Base-by-base conservation (phyloP, 148 eudicot genomes). In the Silene uniflora region DNA sequence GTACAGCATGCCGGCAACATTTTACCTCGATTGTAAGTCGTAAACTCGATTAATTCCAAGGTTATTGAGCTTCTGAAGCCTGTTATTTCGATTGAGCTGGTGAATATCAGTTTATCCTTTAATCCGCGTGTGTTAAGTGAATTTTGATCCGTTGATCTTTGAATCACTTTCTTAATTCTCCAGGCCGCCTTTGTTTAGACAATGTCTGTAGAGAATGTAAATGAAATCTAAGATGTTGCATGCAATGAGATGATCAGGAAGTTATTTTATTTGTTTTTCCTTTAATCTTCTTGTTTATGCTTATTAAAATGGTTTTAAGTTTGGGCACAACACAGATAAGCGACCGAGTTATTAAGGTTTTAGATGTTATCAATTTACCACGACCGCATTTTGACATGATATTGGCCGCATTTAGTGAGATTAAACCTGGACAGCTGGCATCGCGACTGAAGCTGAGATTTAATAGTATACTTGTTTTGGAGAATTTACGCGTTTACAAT, bases 1-100 rank as follows among this genome's bases (percentile, higher is more conserved):
- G 98, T 92, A 75, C 98, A 95, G 86, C 97, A 95, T 46, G 98
- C 97, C 17, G 97, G 98, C 79, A 95, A 95, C 86, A 92, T 95
- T 12, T 90, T 95, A 80, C 98, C 98, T 32, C 83, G 98, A 86
- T 63, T 92, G 98, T 95, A 84, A 90, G 98, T 82, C 47, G 16
- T 60, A 25, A 73, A 29, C 25, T 61, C 10, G 27, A 52, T 60
- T 42, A 17, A 22, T 18, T 76, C 10, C 42, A 54, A 44, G 7
- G 46, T 62, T 71, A 10, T 11, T 77, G 5, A 46, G 24, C 9
- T 70, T 25, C 1, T 14, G 5, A 5, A 21, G 64, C 14, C 55
- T 67, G 2, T 10, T 0, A 2, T 69, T 25, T 8, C 23, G 7
- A 9, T 29, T 18, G 10, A 52, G 11, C 24, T 52, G 62, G 52